A percentile compares a stretch with the other conserved stretches of the same genome.
These are phyloP conservation scores for Kwoniella sp. DNA, from an alignment of 768 basidiomycete genomes.

Conservation along the genomic window DNA sequence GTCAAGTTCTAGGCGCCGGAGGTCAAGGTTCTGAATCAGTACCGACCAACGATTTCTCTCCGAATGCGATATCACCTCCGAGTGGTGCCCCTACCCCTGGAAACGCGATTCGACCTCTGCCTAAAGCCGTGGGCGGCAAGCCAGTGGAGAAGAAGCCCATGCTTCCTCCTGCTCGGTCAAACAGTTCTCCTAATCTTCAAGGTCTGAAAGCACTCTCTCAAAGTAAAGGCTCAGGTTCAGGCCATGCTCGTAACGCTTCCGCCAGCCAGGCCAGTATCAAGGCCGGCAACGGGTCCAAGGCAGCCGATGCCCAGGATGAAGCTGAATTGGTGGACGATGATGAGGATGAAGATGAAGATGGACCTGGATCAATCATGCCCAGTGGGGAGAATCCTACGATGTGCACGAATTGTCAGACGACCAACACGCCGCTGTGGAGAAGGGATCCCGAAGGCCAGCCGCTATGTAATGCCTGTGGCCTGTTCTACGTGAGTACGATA, in stretches of 20 bases:
- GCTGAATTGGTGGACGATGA: background rate
- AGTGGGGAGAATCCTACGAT: conserved; percentile 66
- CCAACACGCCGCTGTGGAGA: conserved; percentile 71
- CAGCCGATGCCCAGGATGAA: conserved; percentile 21
- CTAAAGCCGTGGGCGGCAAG: conserved; percentile 48
- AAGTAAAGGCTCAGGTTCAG: background rate
- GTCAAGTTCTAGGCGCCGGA: conserved; percentile 66
- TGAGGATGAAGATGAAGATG: conserved; percentile 9
- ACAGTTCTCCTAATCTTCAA: conserved; percentile 51
- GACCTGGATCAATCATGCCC: conserved; percentile 28
- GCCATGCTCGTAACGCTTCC: conserved; percentile 29
- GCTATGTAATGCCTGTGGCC: conserved; percentile 74
- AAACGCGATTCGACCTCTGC: conserved; percentile 42
- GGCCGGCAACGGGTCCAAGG: conserved; percentile 4
- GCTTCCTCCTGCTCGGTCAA: conserved; percentile 39
- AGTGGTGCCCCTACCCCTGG: conserved; percentile 26
- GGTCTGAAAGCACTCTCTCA: conserved; percentile 14
- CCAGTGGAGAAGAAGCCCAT: conserved; percentile 16
- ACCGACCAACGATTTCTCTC: conserved; percentile 62
- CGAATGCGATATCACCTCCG: conserved; percentile 58
- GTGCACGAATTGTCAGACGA: conserved; percentile 94
- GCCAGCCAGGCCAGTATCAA: conserved; percentile 2
- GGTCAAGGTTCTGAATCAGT: conserved; percentile 24
- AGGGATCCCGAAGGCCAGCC: conserved; percentile 59
- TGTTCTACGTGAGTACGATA: conserved; percentile 75